A percentile compares a stretch with the other conserved stretches of the same genome.
Evolutionary conservation across 108 stramenopile species (phyloP).

Genomic region (Seminavis robusta): DNA sequence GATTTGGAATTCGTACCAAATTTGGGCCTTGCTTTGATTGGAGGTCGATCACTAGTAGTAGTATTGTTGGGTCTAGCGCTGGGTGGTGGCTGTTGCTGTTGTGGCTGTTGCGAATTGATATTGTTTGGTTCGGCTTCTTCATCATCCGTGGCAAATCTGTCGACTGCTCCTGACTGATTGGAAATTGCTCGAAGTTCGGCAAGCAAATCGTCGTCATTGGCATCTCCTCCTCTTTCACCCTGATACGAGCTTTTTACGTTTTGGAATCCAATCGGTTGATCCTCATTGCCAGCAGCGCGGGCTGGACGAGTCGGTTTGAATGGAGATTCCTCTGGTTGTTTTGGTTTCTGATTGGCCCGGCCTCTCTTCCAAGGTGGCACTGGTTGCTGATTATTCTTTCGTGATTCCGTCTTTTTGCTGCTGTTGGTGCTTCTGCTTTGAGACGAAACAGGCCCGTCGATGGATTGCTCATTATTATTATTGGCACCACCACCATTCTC

Average conservation of each 20-base stretch:
- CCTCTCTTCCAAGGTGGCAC: conserved; percentile 33
- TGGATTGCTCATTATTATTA: not conserved
- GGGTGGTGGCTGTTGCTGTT: too few relatives aligned
- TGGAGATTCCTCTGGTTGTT: not conserved
- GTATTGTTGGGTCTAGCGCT: too few relatives aligned
- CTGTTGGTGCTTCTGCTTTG: not conserved
- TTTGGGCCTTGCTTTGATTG: too few relatives aligned
- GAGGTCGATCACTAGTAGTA: too few relatives aligned
- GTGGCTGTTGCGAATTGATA: too few relatives aligned
- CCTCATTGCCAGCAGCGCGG: too few relatives aligned
- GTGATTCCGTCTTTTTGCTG: not conserved
- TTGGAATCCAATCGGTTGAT: too few relatives aligned
- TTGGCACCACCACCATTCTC: not conserved
- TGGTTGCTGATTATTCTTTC: too few relatives aligned
- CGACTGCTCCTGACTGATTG: too few relatives aligned
- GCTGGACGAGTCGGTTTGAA: not conserved
- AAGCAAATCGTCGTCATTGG: conserved; percentile 43
- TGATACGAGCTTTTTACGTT: conserved; percentile 25
- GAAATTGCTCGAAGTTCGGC: conserved; percentile 44
- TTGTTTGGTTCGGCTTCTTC: too few relatives aligned
- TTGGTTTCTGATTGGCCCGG: not conserved
- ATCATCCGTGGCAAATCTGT: too few relatives aligned
- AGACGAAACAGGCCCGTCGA: not conserved
- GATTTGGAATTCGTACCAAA: too few relatives aligned
- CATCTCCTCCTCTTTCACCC: conserved; percentile 59